A percentile compares a stretch with the other conserved stretches of the same genome.
These are phyloP conservation scores for Drosera capensis DNA, from an alignment of 148 eudicot genomes.

Conservation along the genomic window DNA sequence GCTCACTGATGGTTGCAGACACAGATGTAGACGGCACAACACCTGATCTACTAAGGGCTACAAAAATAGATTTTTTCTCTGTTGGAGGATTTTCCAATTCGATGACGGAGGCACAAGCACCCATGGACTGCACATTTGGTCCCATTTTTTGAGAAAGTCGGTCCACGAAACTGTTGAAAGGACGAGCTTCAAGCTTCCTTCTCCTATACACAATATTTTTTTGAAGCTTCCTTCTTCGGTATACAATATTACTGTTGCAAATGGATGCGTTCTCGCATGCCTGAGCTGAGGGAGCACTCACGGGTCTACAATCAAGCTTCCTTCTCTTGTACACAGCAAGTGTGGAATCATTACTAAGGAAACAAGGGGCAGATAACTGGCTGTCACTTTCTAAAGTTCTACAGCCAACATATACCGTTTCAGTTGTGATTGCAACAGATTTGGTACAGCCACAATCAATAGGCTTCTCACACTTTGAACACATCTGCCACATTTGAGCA, in stretches of 20 bases:
- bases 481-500: constrained; percentile 23
- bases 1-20: constrained; percentile 12
- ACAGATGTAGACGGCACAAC: constrained; percentile 16
- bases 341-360: constrained; percentile 27
- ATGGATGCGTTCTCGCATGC: constrained; percentile 10
- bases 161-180: constrained; percentile 6
- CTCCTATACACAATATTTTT: constrained; percentile 24
- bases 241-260: constrained; percentile 15
- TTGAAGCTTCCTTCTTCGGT: constrained; percentile 27
- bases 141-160: constrained; percentile 13
- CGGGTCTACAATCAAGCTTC: constrained; percentile 23
- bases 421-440: constrained; percentile 11
- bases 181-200: constrained; percentile 17
- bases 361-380: constrained; percentile 27
- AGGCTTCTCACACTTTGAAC: constrained; percentile 15
- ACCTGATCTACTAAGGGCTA: constrained; percentile 12
- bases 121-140: constrained; percentile 7
- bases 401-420: constrained; percentile 9
- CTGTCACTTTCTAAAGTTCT: constrained; percentile 25
- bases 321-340: constrained; percentile 53
- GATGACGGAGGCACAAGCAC: constrained; percentile 20
- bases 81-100: constrained; percentile 30
- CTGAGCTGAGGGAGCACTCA: constrained; percentile 6
- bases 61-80: constrained; percentile 12
- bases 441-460: constrained; percentile 9